Percentiles rank a stretch among this genome's conserved stretches.
Evolutionary conservation across 345 rosid species (phyloP).

Genomic region (Excoecaria cochinchinensis): DNA sequence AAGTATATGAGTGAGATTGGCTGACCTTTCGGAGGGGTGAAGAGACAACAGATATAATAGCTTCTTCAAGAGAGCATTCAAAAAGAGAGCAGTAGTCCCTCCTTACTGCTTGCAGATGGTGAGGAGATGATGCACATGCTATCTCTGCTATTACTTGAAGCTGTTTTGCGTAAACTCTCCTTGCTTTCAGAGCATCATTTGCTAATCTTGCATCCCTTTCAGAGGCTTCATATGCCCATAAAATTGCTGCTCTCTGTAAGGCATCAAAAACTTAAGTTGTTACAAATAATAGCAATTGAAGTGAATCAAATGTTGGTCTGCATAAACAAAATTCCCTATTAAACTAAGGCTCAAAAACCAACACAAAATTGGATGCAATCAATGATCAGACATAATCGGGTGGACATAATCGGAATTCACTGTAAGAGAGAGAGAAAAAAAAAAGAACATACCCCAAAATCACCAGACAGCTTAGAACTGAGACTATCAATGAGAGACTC

Average conservation of each 20-base stretch:
- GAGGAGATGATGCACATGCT: constrained; percentile 69
- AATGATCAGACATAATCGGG: no score
- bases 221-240: constrained; percentile 53
- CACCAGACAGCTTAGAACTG: constrained; percentile 66
- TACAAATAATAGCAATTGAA: no score
- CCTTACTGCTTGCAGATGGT: constrained; percentile 73
- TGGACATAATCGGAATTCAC: no score
- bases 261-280: constrained; percentile 7
- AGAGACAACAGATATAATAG: constrained; percentile 44
- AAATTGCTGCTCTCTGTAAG: constrained; percentile 64
- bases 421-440: background rate
- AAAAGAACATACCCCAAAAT: constrained; percentile 52
- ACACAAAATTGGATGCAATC: no score
- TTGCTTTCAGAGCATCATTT: constrained; percentile 49
- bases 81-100: constrained; percentile 67
- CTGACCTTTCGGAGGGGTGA: constrained; percentile 65
- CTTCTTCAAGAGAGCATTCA: constrained; percentile 72
- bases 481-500: constrained; percentile 59
- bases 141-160: constrained; percentile 68
- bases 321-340: no score
- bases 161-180: constrained; percentile 41
- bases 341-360: no score
- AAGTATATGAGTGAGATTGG: background rate
- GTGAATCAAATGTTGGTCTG: no score
- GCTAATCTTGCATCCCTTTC: constrained; percentile 83